A percentile compares a stretch with the other conserved stretches of the same genome.
phyloP scores from a whole-genome alignment of 306 rosid species.

The Glycyrrhiza uralensis region DNA sequence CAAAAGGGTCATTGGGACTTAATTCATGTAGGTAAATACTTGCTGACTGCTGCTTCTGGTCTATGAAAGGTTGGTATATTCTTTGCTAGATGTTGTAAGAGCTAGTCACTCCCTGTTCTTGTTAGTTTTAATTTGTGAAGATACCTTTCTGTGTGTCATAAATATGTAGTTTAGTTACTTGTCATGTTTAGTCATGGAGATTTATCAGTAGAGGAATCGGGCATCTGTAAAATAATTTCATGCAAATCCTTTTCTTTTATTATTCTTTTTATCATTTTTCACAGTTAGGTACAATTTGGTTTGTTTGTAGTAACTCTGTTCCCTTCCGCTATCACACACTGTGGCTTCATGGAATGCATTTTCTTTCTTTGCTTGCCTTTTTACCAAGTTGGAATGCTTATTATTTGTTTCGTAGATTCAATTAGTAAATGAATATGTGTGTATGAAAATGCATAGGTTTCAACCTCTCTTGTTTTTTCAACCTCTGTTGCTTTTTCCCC shows the following conservation, averaged over 20 bases:
- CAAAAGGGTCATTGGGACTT: conserved; percentile 10
- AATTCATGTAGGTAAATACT: conserved; percentile 40
- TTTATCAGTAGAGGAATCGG: conserved; percentile 39
- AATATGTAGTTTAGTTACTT: conserved; percentile 27
- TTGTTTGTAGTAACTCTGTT: not conserved
- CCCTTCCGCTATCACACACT: not conserved
- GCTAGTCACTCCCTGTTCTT: conserved; percentile 17
- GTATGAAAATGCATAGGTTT: not conserved
- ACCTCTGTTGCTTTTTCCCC: not conserved
- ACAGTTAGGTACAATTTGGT: not conserved
- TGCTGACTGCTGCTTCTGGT: conserved; percentile 33
- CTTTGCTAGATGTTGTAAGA: conserved; percentile 37
- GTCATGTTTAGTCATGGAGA: conserved; percentile 14
- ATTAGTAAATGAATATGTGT: not conserved
- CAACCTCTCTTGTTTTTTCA: not conserved
- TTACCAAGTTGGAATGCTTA: not conserved
- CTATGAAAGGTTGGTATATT: conserved; percentile 40
- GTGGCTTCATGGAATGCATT: not conserved
- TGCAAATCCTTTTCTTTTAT: conserved; percentile 2
- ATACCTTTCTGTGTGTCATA: conserved; percentile 27
- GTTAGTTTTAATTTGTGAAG: conserved; percentile 26
- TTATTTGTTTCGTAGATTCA: not conserved
- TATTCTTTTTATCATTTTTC: not conserved
- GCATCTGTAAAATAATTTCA: conserved; percentile 48
- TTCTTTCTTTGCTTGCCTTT: not conserved